Percentiles rank a stretch among this genome's conserved stretches.
phyloP scores from a whole-genome alignment of 176 grass and related monocot genomes.

The Carex pumila region DNA sequence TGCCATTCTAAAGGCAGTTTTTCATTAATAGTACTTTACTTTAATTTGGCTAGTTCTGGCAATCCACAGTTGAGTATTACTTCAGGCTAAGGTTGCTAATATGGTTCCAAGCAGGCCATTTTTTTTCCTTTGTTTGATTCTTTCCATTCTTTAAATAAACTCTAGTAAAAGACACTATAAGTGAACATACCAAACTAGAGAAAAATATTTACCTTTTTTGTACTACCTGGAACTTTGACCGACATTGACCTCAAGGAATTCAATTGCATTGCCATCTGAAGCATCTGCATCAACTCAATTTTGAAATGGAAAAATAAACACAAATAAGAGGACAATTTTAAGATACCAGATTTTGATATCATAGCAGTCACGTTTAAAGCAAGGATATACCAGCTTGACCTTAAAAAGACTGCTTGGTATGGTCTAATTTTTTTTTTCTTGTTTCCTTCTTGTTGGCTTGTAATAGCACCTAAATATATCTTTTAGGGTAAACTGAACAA shows the following conservation, averaged over 20 bases:
- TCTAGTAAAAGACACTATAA: conserved; percentile 17
- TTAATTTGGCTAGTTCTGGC: not conserved
- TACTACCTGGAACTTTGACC: conserved; percentile 27
- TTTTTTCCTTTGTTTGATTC: not conserved
- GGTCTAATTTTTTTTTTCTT: not conserved
- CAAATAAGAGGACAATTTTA: not conserved
- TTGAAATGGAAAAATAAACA: not conserved
- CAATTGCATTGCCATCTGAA: conserved; percentile 33
- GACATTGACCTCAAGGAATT: conserved; percentile 46
- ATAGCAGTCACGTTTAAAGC: not conserved
- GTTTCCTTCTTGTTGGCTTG: not conserved
- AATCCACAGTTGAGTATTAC: not conserved
- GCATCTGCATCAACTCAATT: conserved; percentile 32
- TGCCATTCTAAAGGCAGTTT: not conserved
- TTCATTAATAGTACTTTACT: not conserved
- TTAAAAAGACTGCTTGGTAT: not conserved
- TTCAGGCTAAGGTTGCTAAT: not conserved
- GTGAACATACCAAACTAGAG: not conserved
- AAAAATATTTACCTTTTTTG: conserved; percentile 28
- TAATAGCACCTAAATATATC: not conserved
- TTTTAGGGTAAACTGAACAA: not conserved
- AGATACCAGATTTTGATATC: not conserved
- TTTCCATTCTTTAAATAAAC: not conserved
- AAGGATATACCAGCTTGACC: not conserved
- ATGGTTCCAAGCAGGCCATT: not conserved